A percentile compares a stretch with the other conserved stretches of the same genome.
Conservation (phyloP, 2,329 filamentous ascomycete genomes). For the Monilinia fructicola region DNA sequence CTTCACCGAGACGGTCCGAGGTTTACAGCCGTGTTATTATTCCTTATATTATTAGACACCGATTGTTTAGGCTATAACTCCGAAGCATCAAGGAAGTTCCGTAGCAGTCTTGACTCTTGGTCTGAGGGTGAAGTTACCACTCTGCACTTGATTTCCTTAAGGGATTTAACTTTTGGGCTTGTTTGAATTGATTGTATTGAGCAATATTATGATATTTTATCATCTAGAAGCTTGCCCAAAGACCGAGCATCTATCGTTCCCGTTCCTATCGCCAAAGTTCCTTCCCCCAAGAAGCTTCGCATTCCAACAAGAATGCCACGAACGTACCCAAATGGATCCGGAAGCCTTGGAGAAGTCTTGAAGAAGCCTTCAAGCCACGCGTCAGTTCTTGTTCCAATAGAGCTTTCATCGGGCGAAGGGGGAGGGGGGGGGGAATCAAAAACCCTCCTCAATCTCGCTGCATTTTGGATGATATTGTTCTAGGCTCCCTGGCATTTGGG, state of each 20-base stretch:
- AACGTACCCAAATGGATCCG: not conserved
- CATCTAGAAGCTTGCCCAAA: not conserved
- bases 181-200: not conserved
- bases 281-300: not conserved
- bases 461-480: not conserved
- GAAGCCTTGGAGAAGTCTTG: not conserved
- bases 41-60: not conserved
- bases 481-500: not conserved
- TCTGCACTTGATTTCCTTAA: too few relatives aligned
- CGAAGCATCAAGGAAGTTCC: not conserved
- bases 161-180: not conserved
- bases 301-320: conserved; percentile 5
- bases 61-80: conserved; percentile 1
- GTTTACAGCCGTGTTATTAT: not conserved
- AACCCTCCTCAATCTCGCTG: not conserved
- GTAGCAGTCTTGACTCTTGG: not conserved
- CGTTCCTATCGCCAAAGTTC: not conserved
- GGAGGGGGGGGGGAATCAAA: not conserved
- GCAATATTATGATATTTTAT: not conserved
- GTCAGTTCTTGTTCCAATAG: not conserved
- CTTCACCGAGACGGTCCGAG: conserved; percentile 19
- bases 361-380: conserved; percentile 2
- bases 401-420: not conserved
- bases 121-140: too few relatives aligned
- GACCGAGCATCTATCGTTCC: not conserved